Evolutionary conservation across 2,329 filamentous ascomycete genomes (phyloP), one percentile per base, ranked within the genome.

Genomic region (Monilinia vaccinii-corymbosi): DNA sequence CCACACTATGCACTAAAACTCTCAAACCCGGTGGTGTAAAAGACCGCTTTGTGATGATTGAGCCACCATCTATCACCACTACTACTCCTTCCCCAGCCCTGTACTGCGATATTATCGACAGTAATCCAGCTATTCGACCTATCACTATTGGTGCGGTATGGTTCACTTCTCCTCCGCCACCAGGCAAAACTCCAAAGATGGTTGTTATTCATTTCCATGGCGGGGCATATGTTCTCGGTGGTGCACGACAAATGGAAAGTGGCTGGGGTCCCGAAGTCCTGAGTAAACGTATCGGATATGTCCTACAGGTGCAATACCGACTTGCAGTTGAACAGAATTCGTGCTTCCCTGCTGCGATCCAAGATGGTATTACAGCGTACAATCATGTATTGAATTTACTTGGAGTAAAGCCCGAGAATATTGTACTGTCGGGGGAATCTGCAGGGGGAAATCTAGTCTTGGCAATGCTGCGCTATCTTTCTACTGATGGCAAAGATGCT

Each of bases 191-290:
- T 18, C 31, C 31, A 10, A 28, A 46, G 14, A 71, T 64, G 1
- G 73, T 79, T 2, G 65, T 78, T 9, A 68, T 79, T 4, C 77
- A 79, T 61, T 71, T 79, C 60, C 78, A 80, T 65, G 77, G 77
- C 52, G 78, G 78, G 48, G 77, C 74, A 1, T 80, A 73, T 64
- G 74, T 78, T 1, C 67, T 74, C 23, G 76, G 75, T 48, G 74
- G 77, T 60, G 76, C 14, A 5, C 9, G 53, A 11, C 2, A 23
- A 74, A n/a, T 65, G 76, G 28, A 72, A 70, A 11, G 61, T 62
- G 42, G 72, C 71, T 55, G 66, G 31, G 31, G 28, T 21, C 52
- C 42, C 66, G 7, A 72, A 72, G 1, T 72, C 69, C 63, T 59
- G 65, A 7, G 70, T 71, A 13, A 67, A 69, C 56, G 72, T 67